phyloP scores from a whole-genome alignment of 2,329 filamentous ascomycete genomes.

The Calonectria hawksworthii region DNA sequence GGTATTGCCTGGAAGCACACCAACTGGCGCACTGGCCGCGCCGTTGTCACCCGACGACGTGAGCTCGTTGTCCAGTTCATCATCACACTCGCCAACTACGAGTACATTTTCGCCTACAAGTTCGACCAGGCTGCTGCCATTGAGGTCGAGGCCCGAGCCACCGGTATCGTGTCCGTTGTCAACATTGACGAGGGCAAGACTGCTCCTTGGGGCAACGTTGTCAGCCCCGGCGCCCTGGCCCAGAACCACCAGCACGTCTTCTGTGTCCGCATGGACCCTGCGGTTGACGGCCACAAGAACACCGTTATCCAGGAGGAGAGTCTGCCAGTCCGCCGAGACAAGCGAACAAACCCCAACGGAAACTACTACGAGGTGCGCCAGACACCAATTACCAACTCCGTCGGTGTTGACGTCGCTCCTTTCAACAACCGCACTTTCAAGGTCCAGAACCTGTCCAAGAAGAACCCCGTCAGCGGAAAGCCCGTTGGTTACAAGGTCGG shows the following conservation, averaged over 20 bases:
- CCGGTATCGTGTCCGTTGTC: conserved; percentile 58
- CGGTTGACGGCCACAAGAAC: conserved; percentile 71
- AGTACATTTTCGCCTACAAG: conserved; percentile 61
- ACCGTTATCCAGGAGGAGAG: conserved; percentile 62
- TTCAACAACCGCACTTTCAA: conserved; percentile 64
- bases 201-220: conserved; percentile 71
- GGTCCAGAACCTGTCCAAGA: conserved; percentile 59
- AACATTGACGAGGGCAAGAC: conserved; percentile 69
- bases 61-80: conserved; percentile 73
- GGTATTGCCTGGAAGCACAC: conserved; percentile 75
- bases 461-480: conserved; percentile 60
- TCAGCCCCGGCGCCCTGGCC: conserved; percentile 71
- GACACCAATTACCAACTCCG: conserved; percentile 59
- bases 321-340: conserved; percentile 58
- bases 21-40: conserved; percentile 69
- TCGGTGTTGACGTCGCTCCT: conserved; percentile 64
- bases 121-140: conserved; percentile 67
- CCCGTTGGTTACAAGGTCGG: conserved; percentile 64
- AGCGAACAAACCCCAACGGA: conserved; percentile 63
- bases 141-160: conserved; percentile 50
- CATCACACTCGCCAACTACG: conserved; percentile 74
- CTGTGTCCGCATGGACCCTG: conserved; percentile 72
- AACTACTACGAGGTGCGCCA: conserved; percentile 58
- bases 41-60: conserved; percentile 67
- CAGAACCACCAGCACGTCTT: conserved; percentile 79